phyloP scores from a whole-genome alignment of 495 filamentous ascomycete genomes.

The Tuber magnatum region DNA sequence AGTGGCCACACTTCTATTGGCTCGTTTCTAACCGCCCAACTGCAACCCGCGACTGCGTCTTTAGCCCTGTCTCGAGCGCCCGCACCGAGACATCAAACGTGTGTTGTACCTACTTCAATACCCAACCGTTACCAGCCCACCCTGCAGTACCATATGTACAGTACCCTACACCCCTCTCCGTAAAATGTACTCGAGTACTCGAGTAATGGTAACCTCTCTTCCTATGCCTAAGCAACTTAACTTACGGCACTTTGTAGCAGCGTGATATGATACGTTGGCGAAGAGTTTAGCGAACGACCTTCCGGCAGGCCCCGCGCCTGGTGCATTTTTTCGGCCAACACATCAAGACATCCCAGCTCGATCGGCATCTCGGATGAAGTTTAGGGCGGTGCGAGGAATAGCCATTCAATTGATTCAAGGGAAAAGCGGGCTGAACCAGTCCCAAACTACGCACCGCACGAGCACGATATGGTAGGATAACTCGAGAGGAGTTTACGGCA shows the following conservation, averaged over 20 bases:
- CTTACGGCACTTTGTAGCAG: background rate
- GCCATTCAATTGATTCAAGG: background rate
- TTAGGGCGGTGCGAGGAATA: constrained; percentile 1
- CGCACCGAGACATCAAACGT: background rate
- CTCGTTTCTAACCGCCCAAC: constrained; percentile 5
- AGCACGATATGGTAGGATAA: background rate
- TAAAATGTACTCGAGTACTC: too few relatives aligned
- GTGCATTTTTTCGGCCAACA: background rate
- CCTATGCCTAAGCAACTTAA: background rate
- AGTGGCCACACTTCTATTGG: background rate
- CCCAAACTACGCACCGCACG: background rate
- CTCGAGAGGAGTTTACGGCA: background rate
- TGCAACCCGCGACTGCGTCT: background rate
- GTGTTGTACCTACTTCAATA: background rate
- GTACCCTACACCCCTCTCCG: background rate
- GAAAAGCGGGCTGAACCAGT: background rate
- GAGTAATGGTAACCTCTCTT: background rate
- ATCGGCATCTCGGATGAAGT: background rate
- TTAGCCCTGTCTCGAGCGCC: background rate
- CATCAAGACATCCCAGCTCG: background rate
- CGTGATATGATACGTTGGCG: background rate
- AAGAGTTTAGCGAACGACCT: background rate
- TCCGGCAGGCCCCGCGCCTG: background rate
- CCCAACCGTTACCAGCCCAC: background rate
- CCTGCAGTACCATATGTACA: background rate